A percentile compares a stretch with the other conserved stretches of the same genome.
Evolutionary conservation across 2,329 filamentous ascomycete species (phyloP).

Genomic region (Penicillium sp.): DNA sequence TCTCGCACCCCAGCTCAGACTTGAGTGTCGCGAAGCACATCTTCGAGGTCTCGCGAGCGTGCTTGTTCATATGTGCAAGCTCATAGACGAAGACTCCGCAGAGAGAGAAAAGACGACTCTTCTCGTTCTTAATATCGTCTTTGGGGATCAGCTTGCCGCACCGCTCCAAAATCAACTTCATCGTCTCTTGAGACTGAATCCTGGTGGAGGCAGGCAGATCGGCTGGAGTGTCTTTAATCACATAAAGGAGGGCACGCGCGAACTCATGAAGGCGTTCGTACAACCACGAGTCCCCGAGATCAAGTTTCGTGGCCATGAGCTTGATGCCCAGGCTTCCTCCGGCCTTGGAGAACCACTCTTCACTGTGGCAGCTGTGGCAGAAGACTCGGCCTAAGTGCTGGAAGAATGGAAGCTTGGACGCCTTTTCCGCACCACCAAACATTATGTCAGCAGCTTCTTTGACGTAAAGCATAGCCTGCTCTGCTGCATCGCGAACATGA

Average conservation of each 20-base stretch:
- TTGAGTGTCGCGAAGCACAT: slow-evolving; percentile 75
- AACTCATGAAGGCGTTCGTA: slow-evolving; percentile 78
- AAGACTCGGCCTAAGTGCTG: slow-evolving; percentile 74
- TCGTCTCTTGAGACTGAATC: slow-evolving; percentile 71
- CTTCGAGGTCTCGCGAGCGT: slow-evolving; percentile 83
- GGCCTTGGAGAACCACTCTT: slow-evolving; percentile 98
- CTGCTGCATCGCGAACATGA: slow-evolving; percentile 74
- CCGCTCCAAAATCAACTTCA: slow-evolving; percentile 70
- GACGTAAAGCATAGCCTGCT: slow-evolving; percentile 70
- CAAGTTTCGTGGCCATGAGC: slow-evolving; percentile 75
- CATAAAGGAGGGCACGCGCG: slow-evolving; percentile 84
- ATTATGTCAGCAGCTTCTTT: slow-evolving; percentile 71
- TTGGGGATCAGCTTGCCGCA: slow-evolving; percentile 76
- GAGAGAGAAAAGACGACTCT: slow-evolving; percentile 64
- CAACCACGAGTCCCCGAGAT: slow-evolving; percentile 80
- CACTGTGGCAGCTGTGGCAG: slow-evolving; percentile 90
- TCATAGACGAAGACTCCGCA: slow-evolving; percentile 83
- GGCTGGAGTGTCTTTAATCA: slow-evolving; percentile 95
- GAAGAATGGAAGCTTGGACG: slow-evolving; percentile 78
- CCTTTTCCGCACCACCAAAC: slow-evolving; percentile 66
- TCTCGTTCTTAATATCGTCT: slow-evolving; percentile 65
- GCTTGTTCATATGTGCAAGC: slow-evolving; percentile 89
- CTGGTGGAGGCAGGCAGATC: slow-evolving; percentile 89
- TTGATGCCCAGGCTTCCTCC: slow-evolving; percentile 88
- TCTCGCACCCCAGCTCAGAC: slow-evolving; percentile 66